Percentiles rank a stretch among this genome's conserved stretches.
phyloP scores from a whole-genome alignment of 2,329 filamentous ascomycete species.

The Colletotrichum paranaense region DNA sequence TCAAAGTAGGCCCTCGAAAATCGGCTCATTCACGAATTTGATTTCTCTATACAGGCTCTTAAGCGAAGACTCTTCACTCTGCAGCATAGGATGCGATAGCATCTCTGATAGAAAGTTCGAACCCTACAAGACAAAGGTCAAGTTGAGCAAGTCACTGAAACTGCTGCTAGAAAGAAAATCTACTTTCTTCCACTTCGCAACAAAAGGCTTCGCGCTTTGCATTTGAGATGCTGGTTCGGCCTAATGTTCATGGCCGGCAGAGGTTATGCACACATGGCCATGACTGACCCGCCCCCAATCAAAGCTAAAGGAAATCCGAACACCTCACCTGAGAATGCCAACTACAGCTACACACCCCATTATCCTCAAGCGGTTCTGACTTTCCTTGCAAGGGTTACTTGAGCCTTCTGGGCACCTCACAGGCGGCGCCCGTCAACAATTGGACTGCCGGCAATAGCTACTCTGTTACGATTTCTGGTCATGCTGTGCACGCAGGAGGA shows the following conservation, averaged over 20 bases:
- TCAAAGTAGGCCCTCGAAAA: too few species aligned
- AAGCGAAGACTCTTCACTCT: too few species aligned
- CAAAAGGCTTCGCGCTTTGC: background rate
- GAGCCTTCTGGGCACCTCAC: constrained; percentile 38
- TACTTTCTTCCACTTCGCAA: too few species aligned
- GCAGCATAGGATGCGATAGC: too few species aligned
- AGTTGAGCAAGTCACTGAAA: too few species aligned
- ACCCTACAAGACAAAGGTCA: too few species aligned
- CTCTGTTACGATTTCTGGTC: constrained; percentile 64
- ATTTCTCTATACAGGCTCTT: too few species aligned
- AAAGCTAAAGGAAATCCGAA: constrained; percentile 40
- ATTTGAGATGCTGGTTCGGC: background rate
- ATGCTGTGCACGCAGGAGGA: constrained; percentile 65
- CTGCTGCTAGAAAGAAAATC: too few species aligned
- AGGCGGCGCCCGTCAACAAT: constrained; percentile 57
- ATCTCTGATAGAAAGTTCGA: too few species aligned
- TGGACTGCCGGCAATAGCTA: constrained; percentile 65
- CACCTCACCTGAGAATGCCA: constrained; percentile 51
- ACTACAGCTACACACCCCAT: constrained; percentile 69
- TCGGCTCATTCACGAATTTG: too few species aligned
- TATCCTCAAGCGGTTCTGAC: constrained; percentile 62
- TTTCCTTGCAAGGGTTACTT: constrained; percentile 70
- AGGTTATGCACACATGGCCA: constrained; percentile 43
- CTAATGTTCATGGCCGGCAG: background rate
- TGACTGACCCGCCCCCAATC: constrained; percentile 44